Base-by-base conservation (phyloP, 192 early-diverging fungal species). In the Coemansia sp. region DNA sequence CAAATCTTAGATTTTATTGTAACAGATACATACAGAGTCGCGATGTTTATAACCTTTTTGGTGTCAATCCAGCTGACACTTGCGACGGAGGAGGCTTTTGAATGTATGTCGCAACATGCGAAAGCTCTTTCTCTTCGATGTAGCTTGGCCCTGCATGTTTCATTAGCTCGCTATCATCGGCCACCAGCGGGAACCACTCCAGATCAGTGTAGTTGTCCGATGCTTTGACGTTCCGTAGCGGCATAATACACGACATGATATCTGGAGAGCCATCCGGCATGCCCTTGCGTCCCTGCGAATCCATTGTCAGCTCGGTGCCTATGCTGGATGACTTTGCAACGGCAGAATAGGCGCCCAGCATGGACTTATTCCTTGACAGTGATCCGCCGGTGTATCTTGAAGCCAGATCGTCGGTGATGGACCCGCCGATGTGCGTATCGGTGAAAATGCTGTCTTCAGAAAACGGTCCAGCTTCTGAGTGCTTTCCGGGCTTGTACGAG, bases 101-200 rank as follows among this genome's bases (percentile, higher is more conserved):
- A 10, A 67, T 57, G 40, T 58, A 64, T 11, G 42, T 60, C 41
- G 71, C 71, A 11, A 74, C 51, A 39, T 74, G 38, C n/a, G 60
- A 64, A 15, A 74, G 53, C 57, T 54, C 71, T 31, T 58, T 66
- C 18, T 74, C 71, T n/a, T 74, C 60, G 4, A 60, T 53, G 37
- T 74, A 74, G 41, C 58, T 67, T 6, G 71, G 71, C 0, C 71
- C 71, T 5, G 64, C 21, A 17, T 74, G 64, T 9, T 57, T 50
- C 41, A 62, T 56, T 42, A 74, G 58, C 48, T 60, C 56, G 12
- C 47, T 56, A 11, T 74, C 60, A 51, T 48, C 42, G 16, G 16
- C 43, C n/a, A 74, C 54, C 15, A 74, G 53, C 16, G 71, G 71
- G 60, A 74, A 74, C 71, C 71, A 74, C 39, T 74, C 71, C n/a